phyloP scores from a whole-genome alignment of 1,284 basidiomycete species.

The Tetrapyrgos nigripes region DNA sequence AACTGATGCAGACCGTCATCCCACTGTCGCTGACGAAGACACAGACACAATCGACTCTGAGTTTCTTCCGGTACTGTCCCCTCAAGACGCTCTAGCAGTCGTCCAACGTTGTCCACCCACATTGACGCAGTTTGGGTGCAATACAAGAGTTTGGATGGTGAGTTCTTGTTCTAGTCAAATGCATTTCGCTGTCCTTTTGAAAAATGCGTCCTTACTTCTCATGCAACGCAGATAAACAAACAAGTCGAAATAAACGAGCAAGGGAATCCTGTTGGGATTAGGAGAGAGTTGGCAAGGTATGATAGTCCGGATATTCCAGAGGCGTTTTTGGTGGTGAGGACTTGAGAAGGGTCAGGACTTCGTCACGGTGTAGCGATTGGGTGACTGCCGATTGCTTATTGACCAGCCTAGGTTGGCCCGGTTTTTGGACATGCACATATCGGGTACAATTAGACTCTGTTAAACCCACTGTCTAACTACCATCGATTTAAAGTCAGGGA shows the following conservation, averaged over 20 bases:
- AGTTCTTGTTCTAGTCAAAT: constrained; percentile 10
- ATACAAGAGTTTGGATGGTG: constrained; percentile 54
- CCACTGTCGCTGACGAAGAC: constrained; percentile 10
- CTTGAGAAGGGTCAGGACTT: constrained; percentile 39
- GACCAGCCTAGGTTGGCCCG: too few relatives aligned
- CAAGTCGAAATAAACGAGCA: constrained; percentile 40
- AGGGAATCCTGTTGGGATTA: constrained; percentile 40
- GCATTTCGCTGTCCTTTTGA: background rate
- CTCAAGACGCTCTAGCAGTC: constrained; percentile 43
- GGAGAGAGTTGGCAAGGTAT: constrained; percentile 54
- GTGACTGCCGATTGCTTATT: too few relatives aligned
- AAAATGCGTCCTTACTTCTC: background rate
- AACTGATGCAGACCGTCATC: constrained; percentile 12
- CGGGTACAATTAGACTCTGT: too few relatives aligned
- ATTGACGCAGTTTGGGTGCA: constrained; percentile 56
- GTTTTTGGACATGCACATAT: too few relatives aligned
- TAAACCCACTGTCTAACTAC: too few relatives aligned
- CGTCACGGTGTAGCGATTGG: too few relatives aligned
- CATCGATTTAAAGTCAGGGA: too few relatives aligned
- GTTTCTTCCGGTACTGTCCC: constrained; percentile 32
- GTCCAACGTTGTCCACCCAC: constrained; percentile 47
- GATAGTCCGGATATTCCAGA: constrained; percentile 74
- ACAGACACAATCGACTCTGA: constrained; percentile 16
- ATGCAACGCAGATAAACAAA: constrained; percentile 63
- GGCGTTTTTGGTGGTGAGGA: constrained; percentile 70